Conservation (phyloP, 441 rosid genomes). For the Syzygium malaccense region DNA sequence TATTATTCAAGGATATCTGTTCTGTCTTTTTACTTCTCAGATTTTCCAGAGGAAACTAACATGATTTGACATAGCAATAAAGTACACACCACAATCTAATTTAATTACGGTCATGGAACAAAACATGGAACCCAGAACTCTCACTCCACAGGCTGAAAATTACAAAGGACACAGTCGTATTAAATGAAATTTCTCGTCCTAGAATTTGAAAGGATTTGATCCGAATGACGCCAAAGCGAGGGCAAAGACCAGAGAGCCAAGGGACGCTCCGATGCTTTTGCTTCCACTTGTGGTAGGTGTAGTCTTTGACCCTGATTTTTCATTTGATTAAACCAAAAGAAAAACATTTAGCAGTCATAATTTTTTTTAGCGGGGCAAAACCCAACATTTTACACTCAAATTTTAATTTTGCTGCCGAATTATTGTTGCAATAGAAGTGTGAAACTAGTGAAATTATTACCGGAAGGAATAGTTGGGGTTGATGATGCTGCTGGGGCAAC, state of each 20-base stretch:
- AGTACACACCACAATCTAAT: neutral
- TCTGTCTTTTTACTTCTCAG: neutral
- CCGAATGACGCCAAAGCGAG: neutral
- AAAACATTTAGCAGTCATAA: neutral
- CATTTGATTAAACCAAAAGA: neutral
- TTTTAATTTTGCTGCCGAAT: neutral
- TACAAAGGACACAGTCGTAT: neutral
- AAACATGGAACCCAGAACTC: neutral
- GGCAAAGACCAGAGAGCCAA: neutral
- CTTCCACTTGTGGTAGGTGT: neutral
- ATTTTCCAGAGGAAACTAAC: neutral
- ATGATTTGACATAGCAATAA: neutral
- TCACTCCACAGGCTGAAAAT: neutral
- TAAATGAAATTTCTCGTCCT: neutral
- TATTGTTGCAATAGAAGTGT: neutral
- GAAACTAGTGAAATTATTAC: neutral
- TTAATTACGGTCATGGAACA: too few species aligned
- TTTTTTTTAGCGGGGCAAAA: neutral
- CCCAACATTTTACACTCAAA: neutral
- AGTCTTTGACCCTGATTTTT: neutral
- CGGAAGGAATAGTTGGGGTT: constrained; percentile 17
- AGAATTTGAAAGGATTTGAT: neutral
- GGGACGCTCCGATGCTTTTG: neutral
- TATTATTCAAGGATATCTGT: neutral
- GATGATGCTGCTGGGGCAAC: constrained; percentile 18